Evolutionary conservation across 1,139 yeast species (phyloP).

Genomic region (Saccharomyces hybrid): DNA sequence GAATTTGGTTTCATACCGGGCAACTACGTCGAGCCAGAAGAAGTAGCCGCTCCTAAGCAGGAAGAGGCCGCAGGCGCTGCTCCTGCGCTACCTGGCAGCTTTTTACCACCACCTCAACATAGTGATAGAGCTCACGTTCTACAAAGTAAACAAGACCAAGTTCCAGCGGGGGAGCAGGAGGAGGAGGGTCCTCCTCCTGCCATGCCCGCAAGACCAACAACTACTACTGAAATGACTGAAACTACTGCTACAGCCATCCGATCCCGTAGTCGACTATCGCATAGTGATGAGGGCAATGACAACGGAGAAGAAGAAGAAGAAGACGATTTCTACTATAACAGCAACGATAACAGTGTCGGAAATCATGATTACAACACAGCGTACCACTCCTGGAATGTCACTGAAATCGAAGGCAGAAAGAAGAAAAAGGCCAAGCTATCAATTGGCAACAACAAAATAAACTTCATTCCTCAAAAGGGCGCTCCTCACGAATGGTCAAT

Average conservation of each 20-base stretch:
- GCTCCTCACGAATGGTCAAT: constrained; percentile 67
- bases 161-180: constrained; percentile 10
- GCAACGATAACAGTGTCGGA: constrained; percentile 15
- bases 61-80: constrained; percentile 20
- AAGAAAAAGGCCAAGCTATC: constrained; percentile 62
- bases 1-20: constrained; percentile 87
- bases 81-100: constrained; percentile 25
- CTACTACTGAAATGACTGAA: constrained; percentile 5
- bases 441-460: constrained; percentile 49
- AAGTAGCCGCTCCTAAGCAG: constrained; percentile 19
- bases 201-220: constrained; percentile 47
- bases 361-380: constrained; percentile 9
- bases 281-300: constrained; percentile 8
- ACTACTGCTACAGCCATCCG: constrained; percentile 5
- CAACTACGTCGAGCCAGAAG: constrained; percentile 62
- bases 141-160: constrained; percentile 7
- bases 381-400: constrained; percentile 67
- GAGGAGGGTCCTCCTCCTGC: constrained; percentile 49
- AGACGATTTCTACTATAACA: constrained; percentile 21
- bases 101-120: constrained; percentile 40
- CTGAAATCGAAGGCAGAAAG: constrained; percentile 87
- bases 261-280: constrained; percentile 6
- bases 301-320: constrained; percentile 8
- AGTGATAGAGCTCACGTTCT: constrained; percentile 20
- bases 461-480: constrained; percentile 47